Evolutionary conservation across 1,284 basidiomycete genomes (phyloP).

Genomic region (Leucoagaricus sp.): DNA sequence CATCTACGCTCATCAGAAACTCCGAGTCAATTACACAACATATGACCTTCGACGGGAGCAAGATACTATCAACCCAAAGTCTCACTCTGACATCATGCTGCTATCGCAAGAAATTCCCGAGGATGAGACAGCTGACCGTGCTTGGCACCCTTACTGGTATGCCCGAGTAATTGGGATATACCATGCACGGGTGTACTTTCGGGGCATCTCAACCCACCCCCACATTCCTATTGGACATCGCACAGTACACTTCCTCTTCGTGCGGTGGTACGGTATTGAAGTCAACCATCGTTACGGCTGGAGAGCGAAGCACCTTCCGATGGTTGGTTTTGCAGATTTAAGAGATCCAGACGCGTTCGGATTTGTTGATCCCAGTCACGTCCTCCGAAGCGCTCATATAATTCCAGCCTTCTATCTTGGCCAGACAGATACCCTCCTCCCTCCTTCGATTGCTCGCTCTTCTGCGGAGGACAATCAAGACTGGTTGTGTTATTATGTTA

Average conservation of each 20-base stretch:
- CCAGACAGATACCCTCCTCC: neutral
- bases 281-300: too few species aligned
- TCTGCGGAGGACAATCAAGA: neutral
- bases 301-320: too few species aligned
- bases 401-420: neutral
- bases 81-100: constrained; percentile 33
- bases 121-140: neutral
- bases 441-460: neutral
- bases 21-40: constrained; percentile 46
- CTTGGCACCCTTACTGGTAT: constrained; percentile 23
- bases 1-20: constrained; percentile 35
- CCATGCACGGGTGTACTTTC: constrained; percentile 15
- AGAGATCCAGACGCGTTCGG: too few species aligned
- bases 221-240: too few species aligned
- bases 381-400: neutral
- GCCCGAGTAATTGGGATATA: constrained; percentile 21
- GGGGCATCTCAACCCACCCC: neutral
- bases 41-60: constrained; percentile 40
- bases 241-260: too few species aligned
- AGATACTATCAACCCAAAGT: constrained; percentile 37
- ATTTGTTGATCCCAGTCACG: neutral
- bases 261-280: too few species aligned
- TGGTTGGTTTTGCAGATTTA: too few species aligned
- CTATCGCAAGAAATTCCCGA: neutral
- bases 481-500: neutral